Base-by-base conservation (phyloP, 768 basidiomycete species). In the Hygrophoropsis aurantiaca region DNA sequence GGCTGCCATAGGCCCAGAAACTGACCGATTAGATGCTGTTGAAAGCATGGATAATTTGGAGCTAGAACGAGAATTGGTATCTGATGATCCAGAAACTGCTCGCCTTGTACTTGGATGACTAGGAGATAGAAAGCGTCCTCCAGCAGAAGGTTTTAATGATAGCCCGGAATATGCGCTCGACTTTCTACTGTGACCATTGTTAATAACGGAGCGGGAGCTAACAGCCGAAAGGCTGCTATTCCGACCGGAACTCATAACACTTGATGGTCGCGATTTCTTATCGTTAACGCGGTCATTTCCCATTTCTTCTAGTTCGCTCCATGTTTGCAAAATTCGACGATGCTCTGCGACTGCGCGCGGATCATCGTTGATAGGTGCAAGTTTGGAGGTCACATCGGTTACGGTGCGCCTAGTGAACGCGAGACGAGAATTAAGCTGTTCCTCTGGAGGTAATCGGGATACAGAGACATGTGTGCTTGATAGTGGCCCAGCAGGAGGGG, bases 241-340 rank as follows among this genome's bases (percentile, higher is more conserved):
- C 42, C 81, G 72, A 32, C 80, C 79, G 37, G 85, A 87, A 60
- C 84, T 86, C 53, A 80, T 64, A 11, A 74, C 74, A 59, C 90
- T 90, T 9, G 69, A 62, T 8, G 89, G 79, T 23, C 87, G 74
- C 38, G 87, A 87, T 54, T 75, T 82, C 52, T 68, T 77, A 11
- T 80, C 82, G 26, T 61, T 67, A 11, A 89, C 65, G 32, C 78
- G 77, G 50, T 93, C 90, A 37, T 73, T 74, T 30, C 75, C 82
- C 90, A 94, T 93, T 16, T 90, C 87, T 53, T 83, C 78, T 34
- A 94, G 68, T 66, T 94, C 91, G 18, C 60, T 64, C 87, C 87
- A 93, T 2, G 88, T 87, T 63, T 92, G 90, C 35, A 79, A 68
- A 33, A 91, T 70, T n/a, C 90, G 79, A 5, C 73, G 69, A 37